phyloP scores from a whole-genome alignment of 169 alveolate genomes.

The Plasmodium gonderi region DNA sequence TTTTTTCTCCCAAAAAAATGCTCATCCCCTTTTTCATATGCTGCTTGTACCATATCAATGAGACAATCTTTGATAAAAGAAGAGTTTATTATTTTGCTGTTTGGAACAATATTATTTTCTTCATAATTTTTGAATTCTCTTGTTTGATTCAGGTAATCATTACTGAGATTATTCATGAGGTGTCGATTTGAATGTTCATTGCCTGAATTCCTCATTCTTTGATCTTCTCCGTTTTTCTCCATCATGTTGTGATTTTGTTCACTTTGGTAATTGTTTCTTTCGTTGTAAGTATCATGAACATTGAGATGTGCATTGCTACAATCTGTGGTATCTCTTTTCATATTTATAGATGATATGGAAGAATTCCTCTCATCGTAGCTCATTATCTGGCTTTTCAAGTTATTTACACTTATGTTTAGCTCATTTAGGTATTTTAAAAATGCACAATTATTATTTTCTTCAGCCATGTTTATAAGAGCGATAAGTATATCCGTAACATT shows the following conservation, averaged over 20 bases:
- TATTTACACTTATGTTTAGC: slow-evolving; percentile 44
- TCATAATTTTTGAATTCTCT: slow-evolving; percentile 46
- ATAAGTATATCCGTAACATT: slow-evolving; percentile 44
- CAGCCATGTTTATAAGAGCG: slow-evolving; percentile 43
- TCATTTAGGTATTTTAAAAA: slow-evolving; percentile 41
- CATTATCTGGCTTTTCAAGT: slow-evolving; percentile 10
- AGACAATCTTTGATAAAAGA: slow-evolving; percentile 50
- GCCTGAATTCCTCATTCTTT: background rate
- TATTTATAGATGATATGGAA: background rate
- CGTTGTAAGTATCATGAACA: background rate
- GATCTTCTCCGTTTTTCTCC: background rate
- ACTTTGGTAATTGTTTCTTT: background rate
- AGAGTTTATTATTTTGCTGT: slow-evolving; percentile 20
- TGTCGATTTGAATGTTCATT: slow-evolving; percentile 7
- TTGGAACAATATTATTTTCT: slow-evolving; percentile 5
- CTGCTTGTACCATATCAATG: slow-evolving; percentile 41
- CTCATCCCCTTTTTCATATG: slow-evolving; percentile 43
- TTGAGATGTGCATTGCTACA: background rate
- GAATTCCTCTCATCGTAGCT: slow-evolving; percentile 25
- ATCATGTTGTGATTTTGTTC: too few species aligned
- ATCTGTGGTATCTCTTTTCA: background rate
- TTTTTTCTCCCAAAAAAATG: slow-evolving; percentile 77
- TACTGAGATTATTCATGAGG: slow-evolving; percentile 18
- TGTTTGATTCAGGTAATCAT: slow-evolving; percentile 40
- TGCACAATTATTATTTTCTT: slow-evolving; percentile 12